A percentile compares a stretch with the other conserved stretches of the same genome.
Conservation (phyloP, 495 filamentous ascomycete species). For the Penicillium verhagenii region DNA sequence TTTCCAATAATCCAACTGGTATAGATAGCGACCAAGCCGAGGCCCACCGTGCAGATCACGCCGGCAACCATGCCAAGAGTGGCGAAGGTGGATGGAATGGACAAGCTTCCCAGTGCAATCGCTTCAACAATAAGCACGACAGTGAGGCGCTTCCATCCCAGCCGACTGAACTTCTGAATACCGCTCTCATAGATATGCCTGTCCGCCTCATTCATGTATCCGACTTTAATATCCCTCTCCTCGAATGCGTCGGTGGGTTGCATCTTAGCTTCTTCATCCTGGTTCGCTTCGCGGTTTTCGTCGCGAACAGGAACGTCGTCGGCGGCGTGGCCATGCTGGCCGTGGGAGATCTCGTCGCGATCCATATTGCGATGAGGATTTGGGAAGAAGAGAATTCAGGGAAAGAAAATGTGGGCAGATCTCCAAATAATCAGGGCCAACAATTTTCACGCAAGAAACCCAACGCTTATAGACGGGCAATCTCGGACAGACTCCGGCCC, state of each 20-base stretch:
- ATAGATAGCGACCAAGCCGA: constrained; percentile 65
- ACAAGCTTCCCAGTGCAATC: constrained; percentile 58
- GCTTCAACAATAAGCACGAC: constrained; percentile 57
- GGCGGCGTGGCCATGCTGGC: constrained; percentile 1
- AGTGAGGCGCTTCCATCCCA: constrained; percentile 32
- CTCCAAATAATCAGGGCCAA: not conserved
- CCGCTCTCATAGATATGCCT: constrained; percentile 16
- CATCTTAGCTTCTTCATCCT: constrained; percentile 5
- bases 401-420: not conserved
- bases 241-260: constrained; percentile 12
- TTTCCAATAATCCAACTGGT: constrained; percentile 67
- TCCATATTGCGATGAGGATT: constrained; percentile 4
- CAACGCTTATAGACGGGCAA: constrained; percentile 9
- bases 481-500: constrained; percentile 5
- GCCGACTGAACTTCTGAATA: constrained; percentile 24
- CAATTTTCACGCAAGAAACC: constrained; percentile 2
- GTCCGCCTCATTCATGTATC: constrained; percentile 24
- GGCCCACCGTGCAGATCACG: constrained; percentile 48
- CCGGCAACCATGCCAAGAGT: constrained; percentile 57
- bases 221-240: constrained; percentile 15
- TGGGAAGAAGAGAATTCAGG: not conserved
- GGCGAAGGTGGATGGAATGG: constrained; percentile 55
- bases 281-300: not conserved
- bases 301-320: not conserved
- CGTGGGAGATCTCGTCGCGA: constrained; percentile 9